phyloP scores from a whole-genome alignment of 805 yeast species.

The Metschnikowia matae region DNA sequence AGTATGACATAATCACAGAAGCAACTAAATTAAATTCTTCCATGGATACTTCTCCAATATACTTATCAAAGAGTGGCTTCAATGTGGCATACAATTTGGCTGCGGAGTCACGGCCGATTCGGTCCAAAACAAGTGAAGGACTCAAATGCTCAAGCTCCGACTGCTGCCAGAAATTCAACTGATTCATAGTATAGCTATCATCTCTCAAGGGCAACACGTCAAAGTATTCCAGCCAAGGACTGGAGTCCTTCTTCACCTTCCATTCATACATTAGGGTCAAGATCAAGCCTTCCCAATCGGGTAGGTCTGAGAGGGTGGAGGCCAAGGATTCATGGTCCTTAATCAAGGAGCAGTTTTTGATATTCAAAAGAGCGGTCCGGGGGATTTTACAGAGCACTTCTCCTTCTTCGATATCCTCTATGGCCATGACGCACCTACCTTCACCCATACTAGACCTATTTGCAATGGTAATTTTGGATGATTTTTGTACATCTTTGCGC shows the following conservation, averaged over 20 bases:
- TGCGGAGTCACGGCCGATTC: constrained; percentile 72
- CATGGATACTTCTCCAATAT: constrained; percentile 29
- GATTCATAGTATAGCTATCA: constrained; percentile 42
- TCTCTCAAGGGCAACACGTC: constrained; percentile 57
- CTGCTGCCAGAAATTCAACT: constrained; percentile 76
- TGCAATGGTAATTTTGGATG: constrained; percentile 53
- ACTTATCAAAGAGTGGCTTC: constrained; percentile 5
- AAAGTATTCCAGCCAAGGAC: constrained; percentile 70
- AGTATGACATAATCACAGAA: constrained; percentile 79
- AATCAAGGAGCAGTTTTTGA: constrained; percentile 51
- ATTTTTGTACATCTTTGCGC: constrained; percentile 38
- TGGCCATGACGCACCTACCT: constrained; percentile 78
- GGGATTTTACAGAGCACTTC: constrained; percentile 73
- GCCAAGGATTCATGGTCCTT: constrained; percentile 26
- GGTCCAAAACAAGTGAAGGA: constrained; percentile 67
- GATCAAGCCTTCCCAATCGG: constrained; percentile 78
- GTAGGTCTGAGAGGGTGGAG: constrained; percentile 38
- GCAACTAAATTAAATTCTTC: constrained; percentile 71
- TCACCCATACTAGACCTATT: constrained; percentile 59
- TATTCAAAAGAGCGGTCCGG: constrained; percentile 49
- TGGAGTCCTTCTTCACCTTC: constrained; percentile 38
- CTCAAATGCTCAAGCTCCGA: constrained; percentile 51
- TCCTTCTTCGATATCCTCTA: constrained; percentile 52
- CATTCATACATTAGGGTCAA: constrained; percentile 61
- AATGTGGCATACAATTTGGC: constrained; percentile 47